Base-by-base conservation (phyloP, 805 yeast species). In the Starmera pachycereana region DNA sequence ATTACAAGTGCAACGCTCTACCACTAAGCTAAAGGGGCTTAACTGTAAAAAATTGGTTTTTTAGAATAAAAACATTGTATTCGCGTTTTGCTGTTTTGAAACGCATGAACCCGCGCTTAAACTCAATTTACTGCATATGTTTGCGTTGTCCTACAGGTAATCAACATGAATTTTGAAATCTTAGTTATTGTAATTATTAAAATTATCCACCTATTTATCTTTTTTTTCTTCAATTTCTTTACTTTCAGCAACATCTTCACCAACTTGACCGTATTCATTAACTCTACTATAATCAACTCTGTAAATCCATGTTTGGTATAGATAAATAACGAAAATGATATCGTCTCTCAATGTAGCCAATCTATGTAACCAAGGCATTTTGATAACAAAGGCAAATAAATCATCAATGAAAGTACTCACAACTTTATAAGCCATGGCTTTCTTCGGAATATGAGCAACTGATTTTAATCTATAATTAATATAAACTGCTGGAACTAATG, bases 1-100 rank as follows among this genome's bases (percentile, higher is more conserved):
- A 83, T 83, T 86, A 86, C 96, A 86, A 86, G 96, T 86, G 96
- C 95, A 82, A 83, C 95, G 95, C 95, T 85, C 92, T 86, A 85
- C 95, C 95, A 83, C 96, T 86, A 84, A 85, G 95, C 95, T 85
- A 86, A 85, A 76, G 78, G 74, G 95, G 95, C 95, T n/a, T 16
- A 3, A 6, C 7, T 6, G 9, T 22, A 22, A 22, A 22, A 22
- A 22, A 4, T 22, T 22, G 3, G 27, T 3, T 6, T 22, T 22
- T 22, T 22, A 7, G 6, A 22, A 5, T 22, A 8, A 6, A 2
- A 4, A 7, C 27, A 22, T 22, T 22, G 5, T 22, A 22, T 4
- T 4, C 27, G 9, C 6, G 9, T 4, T 22, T 22, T 22, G 7
- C 27, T 8, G 4, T 22, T 22, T 22, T 22, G 2, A 5, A 6